Percentiles rank a stretch among this genome's conserved stretches.
These are phyloP conservation scores for Hericium erinaceus DNA, from an alignment of 768 basidiomycete genomes.

Conservation along the genomic window DNA sequence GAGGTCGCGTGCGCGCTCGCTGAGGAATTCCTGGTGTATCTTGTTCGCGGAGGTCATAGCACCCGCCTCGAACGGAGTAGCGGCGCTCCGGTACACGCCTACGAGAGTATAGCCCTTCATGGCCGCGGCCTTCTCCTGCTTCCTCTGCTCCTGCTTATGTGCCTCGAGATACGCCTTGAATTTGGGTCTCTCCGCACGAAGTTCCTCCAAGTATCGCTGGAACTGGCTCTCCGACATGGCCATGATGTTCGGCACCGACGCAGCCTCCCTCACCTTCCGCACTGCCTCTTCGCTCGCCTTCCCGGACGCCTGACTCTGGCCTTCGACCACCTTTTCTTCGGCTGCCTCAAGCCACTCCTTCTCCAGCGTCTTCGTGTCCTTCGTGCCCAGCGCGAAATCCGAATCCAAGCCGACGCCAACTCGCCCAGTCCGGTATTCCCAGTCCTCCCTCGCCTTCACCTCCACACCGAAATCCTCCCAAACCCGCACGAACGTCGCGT, in stretches of 20 bases:
- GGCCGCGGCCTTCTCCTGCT: neutral
- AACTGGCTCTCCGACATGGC: conserved; percentile 56
- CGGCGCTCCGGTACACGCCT: conserved; percentile 5
- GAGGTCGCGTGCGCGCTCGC: conserved; percentile 17
- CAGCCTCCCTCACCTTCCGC: conserved; percentile 5
- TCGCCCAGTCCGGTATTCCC: conserved; percentile 33
- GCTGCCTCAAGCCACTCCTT: neutral
- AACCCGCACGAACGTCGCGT: conserved; percentile 59
- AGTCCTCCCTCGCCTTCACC: conserved; percentile 26
- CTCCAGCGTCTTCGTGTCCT: neutral
- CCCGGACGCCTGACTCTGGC: neutral
- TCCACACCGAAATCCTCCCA: conserved; percentile 52
- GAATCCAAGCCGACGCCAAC: conserved; percentile 32
- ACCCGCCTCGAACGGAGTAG: conserved; percentile 11
- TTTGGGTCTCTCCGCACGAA: conserved; percentile 45
- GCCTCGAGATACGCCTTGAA: conserved; percentile 40
- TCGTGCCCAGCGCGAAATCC: conserved; percentile 26
- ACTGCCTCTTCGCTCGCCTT: neutral
- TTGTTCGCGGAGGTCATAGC: conserved; percentile 3
- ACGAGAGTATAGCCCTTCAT: neutral
- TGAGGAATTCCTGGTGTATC: conserved; percentile 32
- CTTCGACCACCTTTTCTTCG: neutral
- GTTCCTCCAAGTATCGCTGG: conserved; percentile 44
- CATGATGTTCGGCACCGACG: conserved; percentile 38
- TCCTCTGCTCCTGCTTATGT: neutral